These are phyloP conservation scores for Coemansia sp. DNA, from an alignment of 192 early-diverging fungal species.

Conservation along the genomic window DNA sequence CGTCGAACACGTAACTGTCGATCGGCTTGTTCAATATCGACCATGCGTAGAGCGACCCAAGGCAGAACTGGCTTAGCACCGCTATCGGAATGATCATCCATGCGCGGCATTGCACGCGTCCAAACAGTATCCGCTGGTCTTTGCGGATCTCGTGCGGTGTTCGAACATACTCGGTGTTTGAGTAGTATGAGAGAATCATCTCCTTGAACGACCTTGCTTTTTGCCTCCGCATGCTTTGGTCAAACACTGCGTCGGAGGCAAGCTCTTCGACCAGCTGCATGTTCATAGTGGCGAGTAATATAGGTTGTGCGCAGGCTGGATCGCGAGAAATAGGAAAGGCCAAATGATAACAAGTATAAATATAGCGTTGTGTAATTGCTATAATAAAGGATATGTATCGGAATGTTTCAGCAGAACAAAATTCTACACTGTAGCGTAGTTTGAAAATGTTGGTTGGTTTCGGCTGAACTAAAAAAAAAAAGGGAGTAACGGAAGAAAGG, in stretches of 20 bases:
- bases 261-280: constrained; percentile 50
- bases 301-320: no score
- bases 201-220: constrained; percentile 45
- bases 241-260: constrained; percentile 47
- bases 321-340: no score
- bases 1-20: constrained; percentile 59
- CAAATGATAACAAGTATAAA: no score
- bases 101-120: constrained; percentile 59
- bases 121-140: constrained; percentile 58
- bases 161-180: constrained; percentile 63
- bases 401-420: no score
- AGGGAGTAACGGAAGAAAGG: neutral
- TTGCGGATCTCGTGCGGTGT: constrained; percentile 59
- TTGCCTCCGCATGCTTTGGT: constrained; percentile 15
- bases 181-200: constrained; percentile 51
- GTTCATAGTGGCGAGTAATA: neutral
- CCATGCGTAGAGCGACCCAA: constrained; percentile 78
- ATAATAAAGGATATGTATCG: neutral
- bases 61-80: constrained; percentile 72
- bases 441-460: neutral
- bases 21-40: constrained; percentile 77
- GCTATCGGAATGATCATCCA: constrained; percentile 74
- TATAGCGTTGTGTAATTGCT: no score
- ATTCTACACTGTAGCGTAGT: neutral
- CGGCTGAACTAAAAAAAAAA: neutral